Evolutionary conservation across 139 green algal genomes (phyloP).

Genomic region (Mesotaenium endlicherianum): DNA sequence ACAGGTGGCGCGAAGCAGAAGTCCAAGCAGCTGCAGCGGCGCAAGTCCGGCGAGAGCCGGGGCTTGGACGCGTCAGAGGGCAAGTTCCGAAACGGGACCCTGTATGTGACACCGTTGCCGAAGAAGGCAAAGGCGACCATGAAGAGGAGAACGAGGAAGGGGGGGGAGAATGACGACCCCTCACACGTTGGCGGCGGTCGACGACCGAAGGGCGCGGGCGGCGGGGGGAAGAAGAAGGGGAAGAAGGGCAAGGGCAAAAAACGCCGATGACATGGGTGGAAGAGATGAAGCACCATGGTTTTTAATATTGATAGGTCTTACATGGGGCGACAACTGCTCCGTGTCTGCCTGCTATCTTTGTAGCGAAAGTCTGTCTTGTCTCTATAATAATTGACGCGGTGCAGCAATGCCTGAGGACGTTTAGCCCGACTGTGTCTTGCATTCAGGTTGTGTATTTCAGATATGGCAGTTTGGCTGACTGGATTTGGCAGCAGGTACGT

Average conservation of each 20-base stretch:
- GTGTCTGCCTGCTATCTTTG: too few relatives aligned
- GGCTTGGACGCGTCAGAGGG: neutral
- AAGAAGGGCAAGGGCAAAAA: neutral
- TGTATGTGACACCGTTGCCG: neutral
- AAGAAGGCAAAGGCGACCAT: neutral
- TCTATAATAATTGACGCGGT: too few relatives aligned
- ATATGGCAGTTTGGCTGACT: too few relatives aligned
- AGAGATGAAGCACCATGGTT: too few relatives aligned
- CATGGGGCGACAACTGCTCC: too few relatives aligned
- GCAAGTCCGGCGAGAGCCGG: neutral
- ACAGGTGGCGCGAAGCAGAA: conserved; percentile 30
- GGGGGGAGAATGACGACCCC: neutral
- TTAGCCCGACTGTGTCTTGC: too few relatives aligned
- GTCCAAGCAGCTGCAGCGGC: neutral
- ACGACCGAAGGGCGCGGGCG: neutral
- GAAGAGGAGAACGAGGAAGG: neutral
- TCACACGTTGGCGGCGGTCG: neutral
- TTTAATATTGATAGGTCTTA: too few relatives aligned
- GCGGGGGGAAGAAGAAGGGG: conserved; percentile 12
- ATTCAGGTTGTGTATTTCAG: too few relatives aligned
- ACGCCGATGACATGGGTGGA: conserved; percentile 2
- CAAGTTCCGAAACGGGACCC: conserved; percentile 1
- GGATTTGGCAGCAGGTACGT: too few relatives aligned
- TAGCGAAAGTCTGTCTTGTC: too few relatives aligned
- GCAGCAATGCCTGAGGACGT: too few relatives aligned